A percentile compares a stretch with the other conserved stretches of the same genome.
These are phyloP conservation scores for Beauveria pseudobassiana DNA, from an alignment of 2,329 filamentous ascomycete species.

Conservation along the genomic window DNA sequence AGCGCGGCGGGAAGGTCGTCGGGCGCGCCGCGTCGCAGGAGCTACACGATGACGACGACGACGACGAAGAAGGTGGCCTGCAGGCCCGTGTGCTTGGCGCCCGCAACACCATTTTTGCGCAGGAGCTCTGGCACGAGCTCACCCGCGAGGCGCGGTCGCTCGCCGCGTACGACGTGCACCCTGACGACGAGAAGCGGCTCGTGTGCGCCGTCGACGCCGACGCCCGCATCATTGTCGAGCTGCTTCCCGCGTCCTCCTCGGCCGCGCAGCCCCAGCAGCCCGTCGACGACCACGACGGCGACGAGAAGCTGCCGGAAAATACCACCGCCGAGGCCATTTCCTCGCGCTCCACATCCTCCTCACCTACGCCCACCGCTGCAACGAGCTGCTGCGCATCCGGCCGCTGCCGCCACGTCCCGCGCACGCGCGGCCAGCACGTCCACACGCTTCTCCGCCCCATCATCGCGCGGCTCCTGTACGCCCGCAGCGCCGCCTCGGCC, in stretches of 20 bases:
- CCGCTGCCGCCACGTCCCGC: slow-evolving; percentile 35
- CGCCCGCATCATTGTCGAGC: slow-evolving; percentile 55
- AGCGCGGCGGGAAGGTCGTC: slow-evolving; percentile 47
- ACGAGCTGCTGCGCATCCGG: slow-evolving; percentile 60
- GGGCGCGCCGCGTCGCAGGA: slow-evolving; percentile 46
- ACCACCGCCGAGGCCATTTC: slow-evolving; percentile 57
- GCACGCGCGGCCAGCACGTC: slow-evolving; percentile 31
- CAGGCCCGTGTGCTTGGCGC: slow-evolving; percentile 66
- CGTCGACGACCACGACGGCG: slow-evolving; percentile 14
- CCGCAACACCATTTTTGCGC: slow-evolving; percentile 70
- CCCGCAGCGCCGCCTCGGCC: slow-evolving; percentile 31
- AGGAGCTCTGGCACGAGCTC: slow-evolving; percentile 88
- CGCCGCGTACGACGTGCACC: slow-evolving; percentile 61
- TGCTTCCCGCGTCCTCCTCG: slow-evolving; percentile 41
- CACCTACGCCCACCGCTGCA: slow-evolving; percentile 69
- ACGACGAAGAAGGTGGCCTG: slow-evolving; percentile 35
- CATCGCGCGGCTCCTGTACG: slow-evolving; percentile 40
- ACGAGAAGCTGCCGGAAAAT: slow-evolving; percentile 31
- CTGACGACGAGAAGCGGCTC: slow-evolving; percentile 51
- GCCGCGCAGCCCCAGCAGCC: slow-evolving; percentile 32
- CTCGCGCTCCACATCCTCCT: slow-evolving; percentile 69
- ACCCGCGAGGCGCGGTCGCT: slow-evolving; percentile 71
- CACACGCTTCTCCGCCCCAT: slow-evolving; percentile 46
- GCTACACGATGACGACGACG: slow-evolving; percentile 46
- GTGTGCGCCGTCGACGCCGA: slow-evolving; percentile 45